Evolutionary conservation across 2,329 filamentous ascomycete species (phyloP).

Genomic region (Ceratocystiopsis brevicomis): DNA sequence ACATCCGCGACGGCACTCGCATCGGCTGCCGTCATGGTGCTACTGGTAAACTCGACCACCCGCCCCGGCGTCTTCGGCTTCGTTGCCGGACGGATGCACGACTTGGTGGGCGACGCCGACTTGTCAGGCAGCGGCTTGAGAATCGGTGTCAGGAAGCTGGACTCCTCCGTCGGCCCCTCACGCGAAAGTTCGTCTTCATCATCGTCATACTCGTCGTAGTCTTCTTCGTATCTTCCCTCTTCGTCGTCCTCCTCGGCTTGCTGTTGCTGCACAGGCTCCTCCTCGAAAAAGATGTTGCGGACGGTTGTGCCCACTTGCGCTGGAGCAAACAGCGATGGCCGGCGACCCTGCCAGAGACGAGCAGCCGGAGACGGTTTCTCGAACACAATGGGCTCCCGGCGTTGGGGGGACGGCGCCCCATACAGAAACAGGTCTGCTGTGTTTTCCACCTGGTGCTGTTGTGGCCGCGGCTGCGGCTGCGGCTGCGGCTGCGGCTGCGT

Average conservation of each 20-base stretch:
- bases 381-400: too few species aligned
- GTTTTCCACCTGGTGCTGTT: too few species aligned
- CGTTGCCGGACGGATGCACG: slow-evolving; percentile 34
- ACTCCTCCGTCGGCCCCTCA: slow-evolving; percentile 13
- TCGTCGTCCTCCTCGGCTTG: neutral
- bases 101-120: slow-evolving; percentile 36
- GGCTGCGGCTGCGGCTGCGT: too few species aligned
- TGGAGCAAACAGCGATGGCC: too few species aligned
- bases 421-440: too few species aligned
- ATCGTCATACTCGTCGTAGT: neutral
- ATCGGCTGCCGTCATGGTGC: slow-evolving; percentile 24
- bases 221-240: too few species aligned
- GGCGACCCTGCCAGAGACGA: too few species aligned
- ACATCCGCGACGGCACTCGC: slow-evolving; percentile 8
- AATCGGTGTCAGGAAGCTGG: slow-evolving; percentile 20
- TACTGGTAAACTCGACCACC: slow-evolving; percentile 38
- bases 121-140: slow-evolving; percentile 30
- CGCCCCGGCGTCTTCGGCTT: slow-evolving; percentile 39
- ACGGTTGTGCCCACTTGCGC: neutral
- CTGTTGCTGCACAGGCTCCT: neutral
- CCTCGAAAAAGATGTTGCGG: neutral
- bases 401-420: too few species aligned
- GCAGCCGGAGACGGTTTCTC: too few species aligned
- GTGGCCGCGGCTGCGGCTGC: too few species aligned
- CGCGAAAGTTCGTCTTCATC: slow-evolving; percentile 16